Evolutionary conservation across 2,329 filamentous ascomycete species (phyloP).

Genomic region (Fusarium brevicatenulatum): DNA sequence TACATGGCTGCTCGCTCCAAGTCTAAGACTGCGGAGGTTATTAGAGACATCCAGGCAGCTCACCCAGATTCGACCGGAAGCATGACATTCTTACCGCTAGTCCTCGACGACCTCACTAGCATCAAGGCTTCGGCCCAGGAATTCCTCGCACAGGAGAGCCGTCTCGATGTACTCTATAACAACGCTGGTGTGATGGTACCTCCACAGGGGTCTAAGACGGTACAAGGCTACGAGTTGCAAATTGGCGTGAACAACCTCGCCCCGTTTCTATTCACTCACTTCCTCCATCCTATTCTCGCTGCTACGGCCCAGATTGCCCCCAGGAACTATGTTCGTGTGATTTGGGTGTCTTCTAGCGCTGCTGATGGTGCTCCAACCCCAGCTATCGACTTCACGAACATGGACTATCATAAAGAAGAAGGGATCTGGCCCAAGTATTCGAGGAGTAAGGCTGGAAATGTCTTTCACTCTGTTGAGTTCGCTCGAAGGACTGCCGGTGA

Average conservation of each 20-base stretch:
- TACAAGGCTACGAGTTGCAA: conserved; percentile 53
- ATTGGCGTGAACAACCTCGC: conserved; percentile 54
- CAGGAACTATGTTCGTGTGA: conserved; percentile 41
- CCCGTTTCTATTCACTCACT: conserved; percentile 52
- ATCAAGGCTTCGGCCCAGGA: conserved; percentile 51
- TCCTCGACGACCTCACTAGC: conserved; percentile 54
- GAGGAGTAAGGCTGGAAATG: not conserved
- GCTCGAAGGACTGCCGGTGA: not conserved
- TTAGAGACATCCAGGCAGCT: conserved; percentile 52
- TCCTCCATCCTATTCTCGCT: conserved; percentile 38
- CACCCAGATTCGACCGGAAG: conserved; percentile 48
- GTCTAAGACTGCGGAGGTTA: conserved; percentile 54
- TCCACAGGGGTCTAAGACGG: conserved; percentile 49
- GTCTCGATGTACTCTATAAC: conserved; percentile 56
- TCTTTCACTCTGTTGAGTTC: not conserved
- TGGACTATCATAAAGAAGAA: not conserved
- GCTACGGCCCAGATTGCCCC: conserved; percentile 46
- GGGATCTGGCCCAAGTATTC: not conserved
- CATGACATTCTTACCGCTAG: conserved; percentile 49
- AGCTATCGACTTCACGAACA: not conserved
- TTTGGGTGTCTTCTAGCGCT: conserved; percentile 33
- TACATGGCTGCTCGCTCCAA: conserved; percentile 61
- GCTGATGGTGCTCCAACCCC: not conserved
- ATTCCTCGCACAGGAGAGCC: conserved; percentile 51
- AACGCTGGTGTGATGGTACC: conserved; percentile 55